Evolutionary conservation across 257 asterid genomes (phyloP).

Genomic region (Solanum dulcamara): DNA sequence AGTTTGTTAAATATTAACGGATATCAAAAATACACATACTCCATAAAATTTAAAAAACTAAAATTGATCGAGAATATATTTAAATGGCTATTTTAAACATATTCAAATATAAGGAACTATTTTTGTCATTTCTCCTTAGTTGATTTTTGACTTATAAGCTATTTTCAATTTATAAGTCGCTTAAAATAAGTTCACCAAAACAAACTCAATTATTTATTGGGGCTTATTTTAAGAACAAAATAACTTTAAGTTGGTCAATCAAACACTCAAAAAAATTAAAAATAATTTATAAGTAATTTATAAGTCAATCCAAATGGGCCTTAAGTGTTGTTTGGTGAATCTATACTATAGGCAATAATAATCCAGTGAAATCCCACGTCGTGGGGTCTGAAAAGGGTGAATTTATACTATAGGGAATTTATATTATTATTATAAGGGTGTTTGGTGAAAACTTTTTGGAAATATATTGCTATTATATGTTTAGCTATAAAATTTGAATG

Average conservation of each 20-base stretch:
- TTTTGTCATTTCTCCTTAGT: neutral
- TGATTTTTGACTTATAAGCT: too few species aligned
- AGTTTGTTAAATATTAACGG: neutral
- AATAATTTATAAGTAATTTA: too few species aligned
- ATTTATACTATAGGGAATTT: neutral
- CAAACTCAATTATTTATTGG: too few species aligned
- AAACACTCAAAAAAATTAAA: too few species aligned
- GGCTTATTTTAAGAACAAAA: too few species aligned
- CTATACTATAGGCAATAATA: neutral
- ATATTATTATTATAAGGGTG: neutral
- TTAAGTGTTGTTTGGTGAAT: neutral
- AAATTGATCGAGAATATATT: neutral
- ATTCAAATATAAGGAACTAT: neutral
- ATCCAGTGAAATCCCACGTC: too few species aligned
- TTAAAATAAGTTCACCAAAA: too few species aligned
- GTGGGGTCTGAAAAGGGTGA: too few species aligned
- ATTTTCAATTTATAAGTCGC: too few species aligned
- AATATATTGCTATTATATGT: neutral
- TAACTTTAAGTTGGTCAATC: too few species aligned
- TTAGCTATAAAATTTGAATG: neutral
- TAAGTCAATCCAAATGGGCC: too few species aligned
- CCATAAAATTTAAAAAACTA: neutral
- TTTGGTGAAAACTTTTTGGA: neutral
- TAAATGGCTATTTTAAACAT: neutral
- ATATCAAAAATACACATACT: neutral